Evolutionary conservation across 352 stramenopile genomes (phyloP).

Genomic region (Achlya hypogyna): DNA sequence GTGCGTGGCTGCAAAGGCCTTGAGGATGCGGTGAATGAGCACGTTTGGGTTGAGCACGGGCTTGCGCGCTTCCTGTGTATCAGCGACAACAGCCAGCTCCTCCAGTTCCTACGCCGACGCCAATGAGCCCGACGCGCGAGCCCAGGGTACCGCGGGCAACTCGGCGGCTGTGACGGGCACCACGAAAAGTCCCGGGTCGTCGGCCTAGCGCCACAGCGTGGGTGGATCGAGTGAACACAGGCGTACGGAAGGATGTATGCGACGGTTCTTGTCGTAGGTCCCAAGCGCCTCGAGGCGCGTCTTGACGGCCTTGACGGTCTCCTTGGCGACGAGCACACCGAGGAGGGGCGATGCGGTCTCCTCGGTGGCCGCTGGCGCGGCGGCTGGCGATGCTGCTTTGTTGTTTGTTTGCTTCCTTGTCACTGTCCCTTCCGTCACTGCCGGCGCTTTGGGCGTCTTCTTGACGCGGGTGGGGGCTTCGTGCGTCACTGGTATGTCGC

Average conservation of each 20-base stretch:
- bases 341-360: not conserved
- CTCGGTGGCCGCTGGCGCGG: not conserved
- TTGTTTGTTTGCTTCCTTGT: slow-evolving; percentile 28
- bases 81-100: not conserved
- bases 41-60: slow-evolving; percentile 58
- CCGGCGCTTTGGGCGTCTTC: not conserved
- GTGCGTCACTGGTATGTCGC: slow-evolving; percentile 15
- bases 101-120: not conserved
- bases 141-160: not conserved
- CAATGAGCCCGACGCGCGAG: not conserved
- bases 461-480: slow-evolving; percentile 19
- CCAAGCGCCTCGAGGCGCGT: slow-evolving; percentile 45
- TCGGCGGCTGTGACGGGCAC: not conserved
- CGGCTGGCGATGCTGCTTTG: not conserved
- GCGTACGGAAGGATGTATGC: slow-evolving; percentile 33
- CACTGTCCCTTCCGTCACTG: not conserved
- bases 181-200: not conserved
- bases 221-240: not conserved
- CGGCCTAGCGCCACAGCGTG: not conserved
- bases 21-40: slow-evolving; percentile 47
- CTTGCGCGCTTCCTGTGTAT: not conserved
- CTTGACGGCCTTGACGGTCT: slow-evolving; percentile 67
- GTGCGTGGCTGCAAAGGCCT: slow-evolving; percentile 41
- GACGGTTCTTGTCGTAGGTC: slow-evolving; percentile 75
- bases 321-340: slow-evolving; percentile 39